Base-by-base conservation (phyloP, 169 alveolate genomes). In the Plasmodium adleri region DNA sequence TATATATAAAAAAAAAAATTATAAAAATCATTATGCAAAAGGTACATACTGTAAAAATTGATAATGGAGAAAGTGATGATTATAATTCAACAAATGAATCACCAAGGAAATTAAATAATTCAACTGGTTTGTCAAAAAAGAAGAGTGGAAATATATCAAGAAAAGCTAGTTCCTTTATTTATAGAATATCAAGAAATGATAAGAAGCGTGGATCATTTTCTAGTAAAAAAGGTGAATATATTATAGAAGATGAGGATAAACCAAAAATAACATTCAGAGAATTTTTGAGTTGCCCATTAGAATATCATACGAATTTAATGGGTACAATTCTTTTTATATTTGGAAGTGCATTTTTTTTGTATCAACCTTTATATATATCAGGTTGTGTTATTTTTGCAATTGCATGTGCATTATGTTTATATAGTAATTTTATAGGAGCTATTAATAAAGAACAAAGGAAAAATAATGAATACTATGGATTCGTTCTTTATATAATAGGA, bases 371-470 rank as follows among this genome's bases (percentile, higher is more conserved):
- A 45, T 68, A 67, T 50, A 56, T 80, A 58, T 32, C 63, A 17
- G 90, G 90, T 5, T 80, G 90, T 67, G 52, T 80, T 43, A 66
- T 67, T 80, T 80, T 80, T 80, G 75, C 76, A 43, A 22, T 80
- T 8, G 90, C 85, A 54, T 67, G 85, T 67, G 73, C 58, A 26
- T 13, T 58, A 64, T 80, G 90, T 68, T 9, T 54, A 0, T 80
- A 80, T 56, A 68, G 90, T 47, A 80, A 80, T 49, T 1, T 68
- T 67, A 20, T 68, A 9, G 73, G 83, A 1, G 74, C 66, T 24
- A 7, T 28, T n/a, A 67, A 56, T 28, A 60, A 12, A 32, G 54
- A 50, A 8, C 0, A 12, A 17, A 60, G 45, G 43, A 67, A 58
- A 26, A 68, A 80, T 22, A 80, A 28, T 7, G 90, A 80, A 67